Base-by-base conservation (phyloP, 2,329 filamentous ascomycete species). In the Alternaria burnsii region DNA sequence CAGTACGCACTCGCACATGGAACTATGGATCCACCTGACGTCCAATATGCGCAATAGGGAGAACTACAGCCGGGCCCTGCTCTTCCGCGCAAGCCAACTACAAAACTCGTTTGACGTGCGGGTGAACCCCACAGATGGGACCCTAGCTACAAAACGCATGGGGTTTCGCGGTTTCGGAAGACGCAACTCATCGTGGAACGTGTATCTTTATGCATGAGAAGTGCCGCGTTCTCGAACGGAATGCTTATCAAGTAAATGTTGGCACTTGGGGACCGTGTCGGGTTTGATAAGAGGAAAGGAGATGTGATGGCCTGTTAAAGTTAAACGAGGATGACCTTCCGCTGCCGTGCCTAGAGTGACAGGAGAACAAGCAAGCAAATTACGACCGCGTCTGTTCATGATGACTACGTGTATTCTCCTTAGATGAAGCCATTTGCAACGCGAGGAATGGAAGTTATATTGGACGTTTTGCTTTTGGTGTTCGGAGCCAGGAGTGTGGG, bases 151-250 rank as follows among this genome's bases (percentile, higher is more conserved):
- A 50, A 50, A 50, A 50, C 46, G 46, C 46, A 32, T 50, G 46
- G 46, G 46, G 46, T 50, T 50, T 50, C 46, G 46, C 46, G 30
- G 46, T 50, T 50, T 36, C 46, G 46, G 46, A 50, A 50, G 46
- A 50, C 46, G 46, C 46, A 36, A 50, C 46, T 22, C 32, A 36
- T 24, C 32, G 30, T 50, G 46, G 30, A 36, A 50, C 46, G 46
- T 30, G 46, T 16, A 24, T 42, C 20, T 42, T 24, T 16, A 24
- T 12, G 40, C 40, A 24, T 24, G 10, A 24, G 9, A 16, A 24
- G 40, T 42, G 20, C 40, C 12, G 40, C 16, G 40, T 42, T 42
- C 40, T 42, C 40, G 40, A 42, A 24, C 40, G 40, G 5, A 24
- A 24, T 42, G 20, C 40, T 42, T 42, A 24, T 14, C 12, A 24